A percentile compares a stretch with the other conserved stretches of the same genome.
phyloP scores from a whole-genome alignment of 805 yeast genomes.

The Kazachstania kunashirensis region DNA sequence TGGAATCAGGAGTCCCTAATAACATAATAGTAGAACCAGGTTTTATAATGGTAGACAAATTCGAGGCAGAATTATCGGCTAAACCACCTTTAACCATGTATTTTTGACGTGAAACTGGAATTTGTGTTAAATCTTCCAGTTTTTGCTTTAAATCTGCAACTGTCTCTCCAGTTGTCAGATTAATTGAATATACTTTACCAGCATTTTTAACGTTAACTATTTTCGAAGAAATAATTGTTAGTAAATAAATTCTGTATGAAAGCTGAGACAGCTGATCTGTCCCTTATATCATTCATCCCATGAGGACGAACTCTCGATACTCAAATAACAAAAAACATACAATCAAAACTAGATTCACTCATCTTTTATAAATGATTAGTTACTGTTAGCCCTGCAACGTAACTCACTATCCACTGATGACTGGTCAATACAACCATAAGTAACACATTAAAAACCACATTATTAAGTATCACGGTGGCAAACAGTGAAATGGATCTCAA shows the following conservation, averaged over 20 bases:
- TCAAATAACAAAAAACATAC: no score
- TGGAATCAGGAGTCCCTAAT: constrained; percentile 78
- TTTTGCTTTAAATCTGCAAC: constrained; percentile 55
- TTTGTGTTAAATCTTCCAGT: constrained; percentile 63
- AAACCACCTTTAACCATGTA: constrained; percentile 82
- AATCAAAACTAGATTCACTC: constrained; percentile 3
- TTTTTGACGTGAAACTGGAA: constrained; percentile 86
- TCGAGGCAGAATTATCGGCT: constrained; percentile 49
- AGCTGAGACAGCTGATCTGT: no score
- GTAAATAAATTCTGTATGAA: no score
- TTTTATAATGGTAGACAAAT: constrained; percentile 42
- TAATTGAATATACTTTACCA: constrained; percentile 54
- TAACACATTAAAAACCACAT: no score
- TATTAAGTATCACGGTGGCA: no score
- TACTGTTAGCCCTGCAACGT: no score
- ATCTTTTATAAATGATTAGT: no score
- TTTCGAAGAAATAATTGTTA: neutral
- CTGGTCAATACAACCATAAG: no score
- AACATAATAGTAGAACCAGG: constrained; percentile 70
- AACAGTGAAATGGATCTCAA: no score
- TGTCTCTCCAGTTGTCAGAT: constrained; percentile 21
- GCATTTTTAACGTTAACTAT: constrained; percentile 47
- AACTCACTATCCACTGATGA: no score
- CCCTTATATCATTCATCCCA: no score
- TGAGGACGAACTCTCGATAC: no score